Base-by-base conservation (phyloP, 1,284 basidiomycete species). In the Ustilago cynodontis region DNA sequence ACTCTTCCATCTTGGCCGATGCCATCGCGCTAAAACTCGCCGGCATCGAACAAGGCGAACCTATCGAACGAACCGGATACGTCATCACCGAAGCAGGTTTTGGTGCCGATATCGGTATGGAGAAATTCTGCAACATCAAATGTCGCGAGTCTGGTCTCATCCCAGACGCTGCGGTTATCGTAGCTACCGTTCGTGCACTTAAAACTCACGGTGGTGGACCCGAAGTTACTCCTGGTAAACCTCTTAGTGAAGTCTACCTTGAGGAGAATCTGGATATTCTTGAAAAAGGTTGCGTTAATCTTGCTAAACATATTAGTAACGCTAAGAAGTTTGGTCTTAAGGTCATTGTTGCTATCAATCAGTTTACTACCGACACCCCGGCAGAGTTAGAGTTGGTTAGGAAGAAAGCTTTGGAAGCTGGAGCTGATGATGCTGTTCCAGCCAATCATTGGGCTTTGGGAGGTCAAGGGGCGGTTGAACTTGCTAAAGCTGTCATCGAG, bases 141-240 rank as follows among this genome's bases (percentile, higher is more conserved):
- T 98, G 96, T 86, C 92, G 97, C 66, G 90, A 94, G 65, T 95
- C 93, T 73, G 96, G 95, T 33, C 90, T 99, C 76, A 92, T 89
- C 64, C 97, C 97, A 18, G 94, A 99, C 87, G 96, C 95, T 1
- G 93, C 93, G 35, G 91, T 99, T 72, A 93, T 99, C 78, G 96
- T 99, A 57, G 97, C 97, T 2, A 99, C 96, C 0, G 96, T 97
- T 43, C 93, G 96, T 75, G 96, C 96, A 22, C 89, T 99, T 77
- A 99, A 99, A 90, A 99, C 98, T 94, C 96, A 99, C 87, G 96
- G 96, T 59, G 96, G 96, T 69, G 97, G 94, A 78, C 97, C 96
- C 2, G 95, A 98, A 57, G 97, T 99, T 45, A 93, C 94, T 3
- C 96, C 97, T 31, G 97, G 96, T 66, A 98, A 98, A 87, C 91